A percentile compares a stretch with the other conserved stretches of the same genome.
Conservation (phyloP, 306 rosid genomes). For the Cucurbita ficifolia region DNA sequence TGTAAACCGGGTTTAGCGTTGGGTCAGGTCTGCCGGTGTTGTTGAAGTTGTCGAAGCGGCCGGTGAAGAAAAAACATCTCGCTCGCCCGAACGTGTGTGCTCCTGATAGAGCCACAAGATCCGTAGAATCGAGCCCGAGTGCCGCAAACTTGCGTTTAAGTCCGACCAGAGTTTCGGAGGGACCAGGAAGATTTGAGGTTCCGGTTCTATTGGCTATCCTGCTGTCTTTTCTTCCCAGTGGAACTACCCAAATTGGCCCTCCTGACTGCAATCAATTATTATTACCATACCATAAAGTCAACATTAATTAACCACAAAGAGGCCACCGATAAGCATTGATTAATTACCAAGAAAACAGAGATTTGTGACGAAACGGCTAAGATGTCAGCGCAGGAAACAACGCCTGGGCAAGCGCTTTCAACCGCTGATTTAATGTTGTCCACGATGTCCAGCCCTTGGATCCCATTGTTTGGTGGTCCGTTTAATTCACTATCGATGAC, state of each 20-base stretch:
- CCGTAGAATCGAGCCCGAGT: slow-evolving; percentile 34
- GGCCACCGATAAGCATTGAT: too few species aligned
- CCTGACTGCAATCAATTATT: slow-evolving; percentile 12
- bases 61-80: slow-evolving; percentile 35
- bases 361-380: slow-evolving; percentile 48
- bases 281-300: background rate
- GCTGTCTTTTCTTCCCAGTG: slow-evolving; percentile 59
- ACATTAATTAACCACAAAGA: background rate
- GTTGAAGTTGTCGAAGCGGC: slow-evolving; percentile 41
- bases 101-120: slow-evolving; percentile 69
- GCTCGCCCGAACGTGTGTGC: slow-evolving; percentile 67
- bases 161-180: slow-evolving; percentile 27
- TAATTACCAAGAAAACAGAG: slow-evolving; percentile 40
- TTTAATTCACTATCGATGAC: slow-evolving; percentile 47
- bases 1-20: slow-evolving; percentile 33
- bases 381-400: slow-evolving; percentile 76
- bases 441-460: slow-evolving; percentile 34
- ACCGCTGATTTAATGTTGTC: slow-evolving; percentile 50
- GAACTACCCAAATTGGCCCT: slow-evolving; percentile 56
- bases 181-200: slow-evolving; percentile 26
- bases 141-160: slow-evolving; percentile 36
- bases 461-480: slow-evolving; percentile 34
- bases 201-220: slow-evolving; percentile 48
- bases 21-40: slow-evolving; percentile 45
- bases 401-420: slow-evolving; percentile 41